Conservation (phyloP, 768 basidiomycete genomes). For the Tricholoma flavovirens region DNA sequence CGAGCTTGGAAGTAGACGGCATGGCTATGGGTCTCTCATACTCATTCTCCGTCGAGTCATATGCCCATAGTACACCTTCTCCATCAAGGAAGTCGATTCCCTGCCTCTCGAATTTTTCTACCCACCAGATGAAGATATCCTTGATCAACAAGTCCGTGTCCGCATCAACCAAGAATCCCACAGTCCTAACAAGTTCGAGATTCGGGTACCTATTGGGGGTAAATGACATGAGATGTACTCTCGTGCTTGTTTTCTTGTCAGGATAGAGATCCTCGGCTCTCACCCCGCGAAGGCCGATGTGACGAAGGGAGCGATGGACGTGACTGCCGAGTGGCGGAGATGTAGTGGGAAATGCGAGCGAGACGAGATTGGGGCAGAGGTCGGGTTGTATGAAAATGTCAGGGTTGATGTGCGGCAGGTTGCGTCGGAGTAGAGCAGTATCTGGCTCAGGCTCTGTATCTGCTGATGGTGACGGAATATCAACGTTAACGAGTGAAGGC, state of each 20-base stretch:
- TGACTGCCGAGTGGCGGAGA: constrained; percentile 26
- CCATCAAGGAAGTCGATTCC: constrained; percentile 50
- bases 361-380: constrained; percentile 40
- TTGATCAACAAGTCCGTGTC: constrained; percentile 36
- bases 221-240: constrained; percentile 38
- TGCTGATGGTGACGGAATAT: constrained; percentile 32
- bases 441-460: constrained; percentile 30
- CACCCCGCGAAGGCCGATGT: constrained; percentile 42
- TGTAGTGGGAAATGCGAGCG: constrained; percentile 35
- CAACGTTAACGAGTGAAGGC: constrained; percentile 30
- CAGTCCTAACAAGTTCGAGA: constrained; percentile 41
- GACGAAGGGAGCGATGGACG: constrained; percentile 33
- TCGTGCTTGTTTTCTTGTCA: constrained; percentile 30
- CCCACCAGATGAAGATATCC: constrained; percentile 52
- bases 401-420: constrained; percentile 30
- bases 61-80: constrained; percentile 48
- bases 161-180: constrained; percentile 43
- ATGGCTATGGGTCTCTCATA: background rate
- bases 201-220: constrained; percentile 36
- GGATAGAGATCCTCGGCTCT: constrained; percentile 39
- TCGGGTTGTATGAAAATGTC: constrained; percentile 37
- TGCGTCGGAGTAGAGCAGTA: constrained; percentile 18
- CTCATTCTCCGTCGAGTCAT: constrained; percentile 21
- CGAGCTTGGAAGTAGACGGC: background rate
- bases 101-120: constrained; percentile 42